Base-by-base conservation (phyloP, 768 basidiomycete species). In the Podaxis sp. region DNA sequence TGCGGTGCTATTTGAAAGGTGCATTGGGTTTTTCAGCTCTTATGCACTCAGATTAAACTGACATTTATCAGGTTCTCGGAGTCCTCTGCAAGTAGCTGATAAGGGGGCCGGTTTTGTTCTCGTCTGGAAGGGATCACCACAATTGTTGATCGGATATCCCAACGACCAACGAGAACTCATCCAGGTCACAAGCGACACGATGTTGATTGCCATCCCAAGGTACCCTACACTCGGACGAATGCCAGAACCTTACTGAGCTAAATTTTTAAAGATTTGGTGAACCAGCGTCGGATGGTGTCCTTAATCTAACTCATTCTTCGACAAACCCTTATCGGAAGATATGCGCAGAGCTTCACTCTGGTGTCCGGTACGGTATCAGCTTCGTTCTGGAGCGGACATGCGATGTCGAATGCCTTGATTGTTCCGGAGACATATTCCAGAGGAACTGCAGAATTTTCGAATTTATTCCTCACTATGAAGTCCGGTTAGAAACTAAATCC, bases 1-100 rank as follows among this genome's bases (percentile, higher is more conserved):
- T 91, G 28, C 87, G 90, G 56, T 73, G 91, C 38, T 87, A 94
- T 71, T 80, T 97, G 71, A 98, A 97, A 84, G 93, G 93, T 90
- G 46, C 56, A 44, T 14, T 36, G 18, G n/a, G 14, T 25, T 28
- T 32, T 5, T 44, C 36, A 21, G 27, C 37, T 53, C 56, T 38
- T 59, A 40, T 54, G 2, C 40, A 32, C 10, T 37, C 44, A 10
- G 25, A 16, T 61, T 28, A 50, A 59, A 47, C 25, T 42, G 28
- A 59, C 47, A 46, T 58, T 54, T 61, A 58, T 21, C 55, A 95
- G 95, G 95, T 54, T 86, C 85, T 23, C 87, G 89, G 6, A 87
- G 95, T 74, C 95, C 95, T 0, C 88, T 93, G 66, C 74, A 80
- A 27, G 75, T 91, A 11, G 72, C 77, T 38, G 87, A 84, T 21